Conservation (phyloP, 2,329 filamentous ascomycete genomes). For the Aspergillus fructus region DNA sequence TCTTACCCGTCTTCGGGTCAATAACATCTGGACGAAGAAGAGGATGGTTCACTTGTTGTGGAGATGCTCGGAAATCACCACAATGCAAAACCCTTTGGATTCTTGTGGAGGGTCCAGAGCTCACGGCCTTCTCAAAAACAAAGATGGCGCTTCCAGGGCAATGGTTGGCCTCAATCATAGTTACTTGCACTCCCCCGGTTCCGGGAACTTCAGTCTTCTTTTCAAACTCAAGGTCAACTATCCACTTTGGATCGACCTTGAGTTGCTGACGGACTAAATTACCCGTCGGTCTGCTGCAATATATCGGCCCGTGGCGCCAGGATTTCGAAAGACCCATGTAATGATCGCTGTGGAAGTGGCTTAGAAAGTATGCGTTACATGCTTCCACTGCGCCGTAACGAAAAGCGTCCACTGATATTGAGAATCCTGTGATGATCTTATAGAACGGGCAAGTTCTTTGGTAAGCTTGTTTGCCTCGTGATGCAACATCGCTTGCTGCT, state of each 20-base stretch:
- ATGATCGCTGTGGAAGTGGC: slow-evolving; percentile 97
- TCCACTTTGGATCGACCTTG: slow-evolving; percentile 79
- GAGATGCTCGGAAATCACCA: slow-evolving; percentile 91
- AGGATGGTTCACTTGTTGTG: slow-evolving; percentile 78
- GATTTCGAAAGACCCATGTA: slow-evolving; percentile 86
- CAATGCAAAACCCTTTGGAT: slow-evolving; percentile 86
- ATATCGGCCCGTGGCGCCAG: slow-evolving; percentile 93
- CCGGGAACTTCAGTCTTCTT: slow-evolving; percentile 73
- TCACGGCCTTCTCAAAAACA: slow-evolving; percentile 77
- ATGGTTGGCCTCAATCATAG: slow-evolving; percentile 95
- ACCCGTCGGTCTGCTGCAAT: slow-evolving; percentile 89
- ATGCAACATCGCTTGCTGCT: slow-evolving; percentile 72
- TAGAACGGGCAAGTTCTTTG: slow-evolving; percentile 95
- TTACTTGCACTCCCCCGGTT: slow-evolving; percentile 80
- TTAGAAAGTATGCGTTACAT: slow-evolving; percentile 92
- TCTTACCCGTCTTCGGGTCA: slow-evolving; percentile 69
- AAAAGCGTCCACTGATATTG: slow-evolving; percentile 93
- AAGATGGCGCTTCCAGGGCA: slow-evolving; percentile 94
- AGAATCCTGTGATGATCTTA: slow-evolving; percentile 93
- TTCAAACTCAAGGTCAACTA: slow-evolving; percentile 84
- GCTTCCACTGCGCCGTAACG: slow-evolving; percentile 90
- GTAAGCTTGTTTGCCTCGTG: slow-evolving; percentile 81
- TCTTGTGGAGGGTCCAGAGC: slow-evolving; percentile 59
- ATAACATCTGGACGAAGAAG: slow-evolving; percentile 72
- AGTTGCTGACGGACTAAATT: slow-evolving; percentile 87